A percentile compares a stretch with the other conserved stretches of the same genome.
Evolutionary conservation across 139 green algal species (phyloP).

Genomic region (Tetraselmis striata): DNA sequence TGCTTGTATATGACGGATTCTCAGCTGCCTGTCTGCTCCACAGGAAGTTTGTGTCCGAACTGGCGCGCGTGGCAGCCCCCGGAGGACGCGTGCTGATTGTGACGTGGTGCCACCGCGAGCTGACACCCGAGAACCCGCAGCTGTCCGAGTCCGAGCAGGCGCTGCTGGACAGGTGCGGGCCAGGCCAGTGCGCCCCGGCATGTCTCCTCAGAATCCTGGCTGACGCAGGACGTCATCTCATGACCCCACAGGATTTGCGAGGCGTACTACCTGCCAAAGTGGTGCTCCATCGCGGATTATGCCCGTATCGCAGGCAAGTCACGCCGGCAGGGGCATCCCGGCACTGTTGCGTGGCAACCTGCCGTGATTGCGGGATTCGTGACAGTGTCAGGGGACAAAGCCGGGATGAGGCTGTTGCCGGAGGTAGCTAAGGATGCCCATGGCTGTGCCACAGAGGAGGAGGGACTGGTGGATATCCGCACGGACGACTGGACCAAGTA

Average conservation of each 20-base stretch:
- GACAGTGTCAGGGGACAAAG: neutral
- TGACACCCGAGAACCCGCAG: conserved; percentile 22
- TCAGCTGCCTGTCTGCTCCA: neutral
- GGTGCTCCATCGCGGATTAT: conserved; percentile 91
- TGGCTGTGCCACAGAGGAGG: conserved; percentile 18
- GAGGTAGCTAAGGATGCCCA: neutral
- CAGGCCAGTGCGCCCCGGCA: neutral
- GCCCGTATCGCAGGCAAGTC: conserved; percentile 47
- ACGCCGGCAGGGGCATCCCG: conserved; percentile 38
- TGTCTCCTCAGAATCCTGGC: neutral
- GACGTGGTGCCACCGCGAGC: conserved; percentile 81
- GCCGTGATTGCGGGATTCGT: conserved; percentile 19
- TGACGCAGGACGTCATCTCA: neutral
- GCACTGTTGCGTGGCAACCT: neutral
- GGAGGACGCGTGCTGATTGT: conserved; percentile 78
- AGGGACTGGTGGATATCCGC: conserved; percentile 30
- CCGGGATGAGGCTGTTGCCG: neutral
- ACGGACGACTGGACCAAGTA: conserved; percentile 12
- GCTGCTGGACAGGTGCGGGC: conserved; percentile 57
- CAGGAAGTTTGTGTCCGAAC: conserved; percentile 87
- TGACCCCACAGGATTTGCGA: conserved; percentile 68
- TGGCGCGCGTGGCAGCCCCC: conserved; percentile 77
- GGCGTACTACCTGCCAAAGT: conserved; percentile 95
- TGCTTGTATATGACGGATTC: too few relatives aligned
- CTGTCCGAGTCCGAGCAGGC: conserved; percentile 46